These are phyloP conservation scores for Populus tremula DNA, from an alignment of 345 rosid species.

Conservation along the genomic window DNA sequence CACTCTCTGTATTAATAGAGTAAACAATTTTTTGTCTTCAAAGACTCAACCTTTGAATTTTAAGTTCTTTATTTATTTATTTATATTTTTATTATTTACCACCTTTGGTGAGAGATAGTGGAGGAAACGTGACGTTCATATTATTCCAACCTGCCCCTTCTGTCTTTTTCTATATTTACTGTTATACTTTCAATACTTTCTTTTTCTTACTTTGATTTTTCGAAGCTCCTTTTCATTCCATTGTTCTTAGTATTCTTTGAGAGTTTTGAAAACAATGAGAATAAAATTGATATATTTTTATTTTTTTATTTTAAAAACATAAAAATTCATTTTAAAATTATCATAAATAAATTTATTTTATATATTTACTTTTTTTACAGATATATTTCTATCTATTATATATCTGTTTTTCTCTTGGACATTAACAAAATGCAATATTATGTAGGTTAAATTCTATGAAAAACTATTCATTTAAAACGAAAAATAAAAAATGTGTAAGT, in stretches of 20 bases:
- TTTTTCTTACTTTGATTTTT: background rate
- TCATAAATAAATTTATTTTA: too few relatives aligned
- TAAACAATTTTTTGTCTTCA: background rate
- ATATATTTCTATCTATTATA: too few relatives aligned
- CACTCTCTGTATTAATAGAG: background rate
- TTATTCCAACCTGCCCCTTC: conserved; percentile 16
- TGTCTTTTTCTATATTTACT: conserved; percentile 19
- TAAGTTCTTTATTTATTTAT: conserved; percentile 11
- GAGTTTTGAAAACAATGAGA: too few relatives aligned
- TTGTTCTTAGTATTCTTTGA: background rate
- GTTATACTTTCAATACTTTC: background rate
- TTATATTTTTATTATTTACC: background rate
- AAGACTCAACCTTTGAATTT: conserved; percentile 24
- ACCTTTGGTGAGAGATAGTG: conserved; percentile 10
- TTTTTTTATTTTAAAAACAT: too few relatives aligned
- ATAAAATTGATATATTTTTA: too few relatives aligned
- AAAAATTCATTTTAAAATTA: too few relatives aligned
- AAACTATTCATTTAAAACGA: background rate
- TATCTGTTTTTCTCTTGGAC: too few relatives aligned
- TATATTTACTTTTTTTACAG: too few relatives aligned
- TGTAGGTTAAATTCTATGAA: background rate
- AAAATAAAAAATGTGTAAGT: background rate
- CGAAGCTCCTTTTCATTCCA: background rate
- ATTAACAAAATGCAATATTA: too few relatives aligned
- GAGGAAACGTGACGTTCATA: conserved; percentile 28